Evolutionary conservation across 257 asterid species (phyloP), one percentile per base, ranked within the genome.

Genomic region (Ophiorrhiza pumila): DNA sequence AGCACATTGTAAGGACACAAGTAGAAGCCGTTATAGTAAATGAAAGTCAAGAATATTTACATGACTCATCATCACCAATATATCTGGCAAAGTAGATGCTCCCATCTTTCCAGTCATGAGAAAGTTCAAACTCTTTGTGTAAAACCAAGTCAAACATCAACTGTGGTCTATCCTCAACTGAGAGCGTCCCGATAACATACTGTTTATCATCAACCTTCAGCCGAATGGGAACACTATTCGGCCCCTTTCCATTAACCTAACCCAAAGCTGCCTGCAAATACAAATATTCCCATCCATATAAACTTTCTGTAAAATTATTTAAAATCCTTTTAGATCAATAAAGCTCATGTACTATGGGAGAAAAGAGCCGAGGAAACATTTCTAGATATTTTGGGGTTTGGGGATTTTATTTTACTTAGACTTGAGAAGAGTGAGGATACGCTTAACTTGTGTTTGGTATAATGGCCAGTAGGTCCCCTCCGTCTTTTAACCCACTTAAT

Each of bases 81-180:
- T 87, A 92, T 7, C 95, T 96, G 14, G 84, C 22, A 52, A 85
- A 85, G 87, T 71, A 84, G 25, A 90, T 83, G 23, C 92, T 92
- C 18, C 92, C 96, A 56, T 73, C 76, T 58, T 90, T 85, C 83
- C 83, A 88, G 66, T 81, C 97, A 77, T 92, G 97, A 10, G 97
- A 92, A 71, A 92, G 86, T 65, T 87, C 96, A 82, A 92, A 92
- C 29, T 88, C 87, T 68, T 50, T 92, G 78, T 88, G 89, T 34
- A 90, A 79, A 0, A 88, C 92, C 80, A 90, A 79, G 74, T 90
- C 96, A 59, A 84, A 80, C 88, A 81, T 79, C 71, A 88, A 2
- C 34, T 92, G 97, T 18, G 92, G 72, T 20, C 83, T 82, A 0
- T 78, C 86, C 69, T 76, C 91, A 0, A 86, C 82, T 0, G 96